Conservation (phyloP, 495 filamentous ascomycete species). For the Neurospora terricola region DNA sequence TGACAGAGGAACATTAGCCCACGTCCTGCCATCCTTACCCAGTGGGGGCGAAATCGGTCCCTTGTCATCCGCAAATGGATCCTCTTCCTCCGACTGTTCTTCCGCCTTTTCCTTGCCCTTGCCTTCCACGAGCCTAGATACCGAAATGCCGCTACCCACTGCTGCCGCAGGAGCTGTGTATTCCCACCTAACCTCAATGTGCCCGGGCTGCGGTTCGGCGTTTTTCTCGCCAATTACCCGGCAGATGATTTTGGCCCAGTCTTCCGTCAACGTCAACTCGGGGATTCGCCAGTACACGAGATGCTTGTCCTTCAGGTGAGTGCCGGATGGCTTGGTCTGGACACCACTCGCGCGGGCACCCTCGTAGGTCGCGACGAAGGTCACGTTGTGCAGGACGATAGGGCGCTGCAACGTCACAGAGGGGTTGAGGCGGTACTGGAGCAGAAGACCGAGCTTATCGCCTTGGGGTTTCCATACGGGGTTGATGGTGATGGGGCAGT, state of each 20-base stretch:
- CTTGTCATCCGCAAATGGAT: conserved; percentile 33
- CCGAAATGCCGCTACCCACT: conserved; percentile 51
- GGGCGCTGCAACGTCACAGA: conserved; percentile 41
- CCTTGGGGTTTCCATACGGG: conserved; percentile 78
- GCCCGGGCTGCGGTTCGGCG: conserved; percentile 61
- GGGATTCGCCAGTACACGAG: conserved; percentile 82
- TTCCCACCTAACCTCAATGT: conserved; percentile 77
- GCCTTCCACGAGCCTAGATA: conserved; percentile 38
- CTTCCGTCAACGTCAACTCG: conserved; percentile 57
- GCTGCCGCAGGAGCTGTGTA: conserved; percentile 31
- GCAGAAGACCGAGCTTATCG: conserved; percentile 69
- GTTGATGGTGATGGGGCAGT: conserved; percentile 63
- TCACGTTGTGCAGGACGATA: conserved; percentile 66
- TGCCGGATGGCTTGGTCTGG: conserved; percentile 65
- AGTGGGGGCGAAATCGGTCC: conserved; percentile 18
- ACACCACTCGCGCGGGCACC: conserved; percentile 51
- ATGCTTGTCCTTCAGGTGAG: conserved; percentile 79
- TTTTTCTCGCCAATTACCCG: conserved; percentile 67
- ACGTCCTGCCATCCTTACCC: conserved; percentile 39
- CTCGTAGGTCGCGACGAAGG: conserved; percentile 73
- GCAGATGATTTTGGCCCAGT: conserved; percentile 61
- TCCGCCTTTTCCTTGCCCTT: conserved; percentile 33
- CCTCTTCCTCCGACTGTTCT: conserved; percentile 30
- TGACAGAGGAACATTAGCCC: conserved; percentile 62
- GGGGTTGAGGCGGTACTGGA: conserved; percentile 83